Base-by-base conservation (phyloP, 805 yeast species). In the Candida sanyiensis region DNA sequence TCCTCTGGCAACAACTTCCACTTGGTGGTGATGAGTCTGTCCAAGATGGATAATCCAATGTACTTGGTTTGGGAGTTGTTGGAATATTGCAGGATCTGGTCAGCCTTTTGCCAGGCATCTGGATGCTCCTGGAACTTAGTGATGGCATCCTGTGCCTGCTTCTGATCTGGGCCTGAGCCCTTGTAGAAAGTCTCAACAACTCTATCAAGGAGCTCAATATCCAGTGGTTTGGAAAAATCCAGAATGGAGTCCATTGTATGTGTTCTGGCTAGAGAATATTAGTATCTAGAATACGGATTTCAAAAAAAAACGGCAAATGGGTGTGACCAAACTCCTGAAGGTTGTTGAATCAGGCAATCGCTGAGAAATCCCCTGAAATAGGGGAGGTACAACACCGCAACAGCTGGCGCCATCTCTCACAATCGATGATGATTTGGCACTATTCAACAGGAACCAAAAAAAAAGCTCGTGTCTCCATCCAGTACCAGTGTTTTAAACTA, bases 101-200 rank as follows among this genome's bases (percentile, higher is more conserved):
- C 97, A 24, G 95, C 93, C 40, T 83, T 75, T 49, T 83, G 86
- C 99, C 99, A 93, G 19, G 97, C 82, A 52, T 90, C 96, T 3
- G 93, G 94, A 60, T 88, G 83, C 46, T 87, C 95, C 62, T 93
- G 96, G 60, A 93, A 89, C 62, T 78, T 75, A 17, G 83, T 80
- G 52, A 84, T 71, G 7, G 82, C 64, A 27, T 70, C 69, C 61
- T 81, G 90, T 8, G 95, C 94, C 47, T 71, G 68, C 45, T 75
- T 76, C 51, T 81, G 88, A 28, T 63, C 68, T 9, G 67, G 61
- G 27, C 94, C 90, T 4, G 83, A 70, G 4, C 95, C 93, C 42
- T 72, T 72, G 63, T 83, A 93, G 58, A 93, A 87, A 6, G 90
- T 73, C 40, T 77, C 83, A 22, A 90, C 97, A 19, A 89, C 83